phyloP scores from a whole-genome alignment of 2,329 filamentous ascomycete genomes.

The Eurotiales sp. region DNA sequence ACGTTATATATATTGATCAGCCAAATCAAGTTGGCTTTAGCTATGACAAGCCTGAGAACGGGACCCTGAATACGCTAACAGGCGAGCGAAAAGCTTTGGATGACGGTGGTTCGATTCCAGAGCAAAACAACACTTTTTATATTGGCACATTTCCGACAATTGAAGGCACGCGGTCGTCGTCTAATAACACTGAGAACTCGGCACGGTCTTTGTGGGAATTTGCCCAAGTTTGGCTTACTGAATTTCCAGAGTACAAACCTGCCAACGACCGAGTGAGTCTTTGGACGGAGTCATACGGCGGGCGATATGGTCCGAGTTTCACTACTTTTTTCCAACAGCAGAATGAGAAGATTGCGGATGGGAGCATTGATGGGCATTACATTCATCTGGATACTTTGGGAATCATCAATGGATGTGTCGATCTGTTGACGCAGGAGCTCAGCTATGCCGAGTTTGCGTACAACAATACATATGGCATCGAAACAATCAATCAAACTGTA shows the following conservation, averaged over 20 bases:
- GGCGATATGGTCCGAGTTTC: constrained; percentile 42
- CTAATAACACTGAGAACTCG: constrained; percentile 51
- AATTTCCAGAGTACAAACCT: constrained; percentile 61
- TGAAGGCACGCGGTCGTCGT: constrained; percentile 36
- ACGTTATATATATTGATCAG: constrained; percentile 67
- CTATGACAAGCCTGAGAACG: constrained; percentile 46
- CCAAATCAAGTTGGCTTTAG: constrained; percentile 59
- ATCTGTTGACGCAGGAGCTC: constrained; percentile 47
- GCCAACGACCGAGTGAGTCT: constrained; percentile 50
- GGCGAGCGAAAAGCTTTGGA: constrained; percentile 5
- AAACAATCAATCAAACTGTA: constrained; percentile 47
- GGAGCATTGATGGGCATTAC: constrained; percentile 25
- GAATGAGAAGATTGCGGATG: constrained; percentile 38
- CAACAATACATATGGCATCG: constrained; percentile 59
- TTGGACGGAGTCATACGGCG: constrained; percentile 46
- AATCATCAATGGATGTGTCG: constrained; percentile 56
- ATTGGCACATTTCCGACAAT: constrained; percentile 52
- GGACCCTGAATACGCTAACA: constrained; percentile 23
- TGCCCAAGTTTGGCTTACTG: constrained; percentile 58
- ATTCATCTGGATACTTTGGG: constrained; percentile 51
- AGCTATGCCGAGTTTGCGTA: constrained; percentile 51
- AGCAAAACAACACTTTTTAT: constrained; percentile 52
- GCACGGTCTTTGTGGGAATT: constrained; percentile 59
- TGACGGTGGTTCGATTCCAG: constrained; percentile 24
- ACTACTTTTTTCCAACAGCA: constrained; percentile 40